These are phyloP conservation scores for Nannizziopsis arthrosporioides DNA, from an alignment of 2,329 filamentous ascomycete species.

Conservation along the genomic window DNA sequence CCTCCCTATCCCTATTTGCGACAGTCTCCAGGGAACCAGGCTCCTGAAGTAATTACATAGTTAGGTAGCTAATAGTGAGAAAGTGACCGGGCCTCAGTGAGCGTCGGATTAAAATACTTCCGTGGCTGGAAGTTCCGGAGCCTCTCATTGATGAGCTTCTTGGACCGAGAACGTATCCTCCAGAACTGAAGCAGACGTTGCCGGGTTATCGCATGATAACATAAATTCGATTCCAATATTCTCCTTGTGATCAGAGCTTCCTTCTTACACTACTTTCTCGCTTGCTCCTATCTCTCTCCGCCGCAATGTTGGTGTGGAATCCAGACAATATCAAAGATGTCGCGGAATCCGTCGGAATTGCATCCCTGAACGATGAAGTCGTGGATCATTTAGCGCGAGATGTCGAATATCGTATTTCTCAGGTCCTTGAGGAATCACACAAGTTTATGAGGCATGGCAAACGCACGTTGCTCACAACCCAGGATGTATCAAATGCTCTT, in stretches of 20 bases:
- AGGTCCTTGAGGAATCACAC: conserved; percentile 84
- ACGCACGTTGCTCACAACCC: conserved; percentile 74
- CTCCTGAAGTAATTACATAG: no score
- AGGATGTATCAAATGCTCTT: conserved; percentile 78
- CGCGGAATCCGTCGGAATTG: conserved; percentile 87
- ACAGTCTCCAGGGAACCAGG: no score
- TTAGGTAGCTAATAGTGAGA: no score
- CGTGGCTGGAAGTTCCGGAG: no score
- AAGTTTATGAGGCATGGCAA: conserved; percentile 92
- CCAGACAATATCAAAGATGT: conserved; percentile 91
- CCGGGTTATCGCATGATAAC: no score
- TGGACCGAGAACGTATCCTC: no score
- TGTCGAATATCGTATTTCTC: conserved; percentile 86
- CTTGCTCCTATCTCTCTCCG: neutral
- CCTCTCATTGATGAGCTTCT: no score
- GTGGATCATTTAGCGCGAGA: conserved; percentile 81
- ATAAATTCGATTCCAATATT: no score
- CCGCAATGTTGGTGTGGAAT: conserved; percentile 67
- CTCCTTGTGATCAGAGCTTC: neutral
- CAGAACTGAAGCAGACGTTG: no score
- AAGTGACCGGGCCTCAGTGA: no score
- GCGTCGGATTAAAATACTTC: no score
- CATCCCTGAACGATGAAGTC: conserved; percentile 69
- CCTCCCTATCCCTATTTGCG: no score
- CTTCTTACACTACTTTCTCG: neutral